Conservation (phyloP, 2,329 filamentous ascomycete species). For the Colletotrichum horii region DNA sequence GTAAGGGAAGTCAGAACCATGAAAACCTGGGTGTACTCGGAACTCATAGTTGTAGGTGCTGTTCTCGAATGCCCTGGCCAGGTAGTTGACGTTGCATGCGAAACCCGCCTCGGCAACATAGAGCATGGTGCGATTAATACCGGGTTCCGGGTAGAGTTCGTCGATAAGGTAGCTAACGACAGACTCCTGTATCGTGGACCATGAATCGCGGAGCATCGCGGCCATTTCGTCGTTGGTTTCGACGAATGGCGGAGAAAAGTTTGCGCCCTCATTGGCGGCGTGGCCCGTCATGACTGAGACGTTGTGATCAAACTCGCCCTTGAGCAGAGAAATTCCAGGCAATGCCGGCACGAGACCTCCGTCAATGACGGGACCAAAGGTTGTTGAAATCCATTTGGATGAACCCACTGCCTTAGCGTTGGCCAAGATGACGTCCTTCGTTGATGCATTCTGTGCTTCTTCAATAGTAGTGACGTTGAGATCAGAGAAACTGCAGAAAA, state of each 20-base stretch:
- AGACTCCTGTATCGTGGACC: conserved; percentile 19
- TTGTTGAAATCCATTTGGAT: not conserved
- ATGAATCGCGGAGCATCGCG: conserved; percentile 34
- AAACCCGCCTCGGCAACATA: conserved; percentile 47
- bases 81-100: conserved; percentile 55
- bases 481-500: not conserved
- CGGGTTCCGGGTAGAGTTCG: conserved; percentile 49
- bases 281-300: conserved; percentile 29
- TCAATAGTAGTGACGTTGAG: not conserved
- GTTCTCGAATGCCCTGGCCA: conserved; percentile 49
- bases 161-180: conserved; percentile 42
- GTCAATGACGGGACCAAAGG: conserved; percentile 11
- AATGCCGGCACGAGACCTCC: conserved; percentile 12
- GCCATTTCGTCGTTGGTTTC: conserved; percentile 43
- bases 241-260: conserved; percentile 49
- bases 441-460: not conserved
- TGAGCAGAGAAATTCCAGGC: conserved; percentile 7
- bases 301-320: not conserved
- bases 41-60: conserved; percentile 56
- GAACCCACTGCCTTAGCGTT: not conserved
- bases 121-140: conserved; percentile 40
- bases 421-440: not conserved
- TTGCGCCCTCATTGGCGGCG: conserved; percentile 54
- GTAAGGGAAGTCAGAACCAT: conserved; percentile 55
- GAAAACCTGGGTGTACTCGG: conserved; percentile 52